These are phyloP conservation scores for Astrothelium subdiscretum DNA, from an alignment of 495 filamentous ascomycete species.

Conservation along the genomic window DNA sequence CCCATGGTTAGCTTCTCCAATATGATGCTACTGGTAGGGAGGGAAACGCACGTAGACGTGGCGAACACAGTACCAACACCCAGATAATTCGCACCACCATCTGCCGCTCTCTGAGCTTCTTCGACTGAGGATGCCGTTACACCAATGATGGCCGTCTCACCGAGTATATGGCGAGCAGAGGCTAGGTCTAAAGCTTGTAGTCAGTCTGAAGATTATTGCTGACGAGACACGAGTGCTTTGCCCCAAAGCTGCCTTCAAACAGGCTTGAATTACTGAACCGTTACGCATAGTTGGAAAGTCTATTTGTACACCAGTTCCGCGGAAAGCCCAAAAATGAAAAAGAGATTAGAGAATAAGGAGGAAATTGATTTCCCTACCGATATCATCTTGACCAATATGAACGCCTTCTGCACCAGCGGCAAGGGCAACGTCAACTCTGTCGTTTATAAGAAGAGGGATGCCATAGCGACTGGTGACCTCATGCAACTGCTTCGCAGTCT, in stretches of 20 bases:
- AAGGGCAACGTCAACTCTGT: slow-evolving; percentile 84
- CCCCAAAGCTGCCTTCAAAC: too few relatives aligned
- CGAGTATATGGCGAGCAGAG: slow-evolving; percentile 60
- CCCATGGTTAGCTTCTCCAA: not conserved
- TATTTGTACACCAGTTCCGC: too few relatives aligned
- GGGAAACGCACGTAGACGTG: slow-evolving; percentile 46
- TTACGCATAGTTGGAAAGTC: too few relatives aligned
- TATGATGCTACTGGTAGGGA: slow-evolving; percentile 18
- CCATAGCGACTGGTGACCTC: slow-evolving; percentile 50
- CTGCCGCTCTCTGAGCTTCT: slow-evolving; percentile 55
- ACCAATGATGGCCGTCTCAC: slow-evolving; percentile 55
- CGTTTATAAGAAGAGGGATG: slow-evolving; percentile 86
- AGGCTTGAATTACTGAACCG: too few relatives aligned
- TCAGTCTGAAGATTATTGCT: not conserved
- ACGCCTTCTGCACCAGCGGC: slow-evolving; percentile 81
- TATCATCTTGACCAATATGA: slow-evolving; percentile 90
- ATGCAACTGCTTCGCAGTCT: slow-evolving; percentile 60
- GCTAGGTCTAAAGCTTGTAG: slow-evolving; percentile 36
- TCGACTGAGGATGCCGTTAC: slow-evolving; percentile 59
- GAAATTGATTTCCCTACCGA: slow-evolving; percentile 42
- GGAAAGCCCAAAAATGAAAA: too few relatives aligned
- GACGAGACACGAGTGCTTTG: not conserved
- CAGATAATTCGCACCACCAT: slow-evolving; percentile 72
- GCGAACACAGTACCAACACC: slow-evolving; percentile 77
- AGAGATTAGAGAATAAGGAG: too few relatives aligned